Evolutionary conservation across 2,329 filamentous ascomycete species (phyloP), one percentile per base, ranked within the genome.

Genomic region (Pseudogymnoascus pannorum): DNA sequence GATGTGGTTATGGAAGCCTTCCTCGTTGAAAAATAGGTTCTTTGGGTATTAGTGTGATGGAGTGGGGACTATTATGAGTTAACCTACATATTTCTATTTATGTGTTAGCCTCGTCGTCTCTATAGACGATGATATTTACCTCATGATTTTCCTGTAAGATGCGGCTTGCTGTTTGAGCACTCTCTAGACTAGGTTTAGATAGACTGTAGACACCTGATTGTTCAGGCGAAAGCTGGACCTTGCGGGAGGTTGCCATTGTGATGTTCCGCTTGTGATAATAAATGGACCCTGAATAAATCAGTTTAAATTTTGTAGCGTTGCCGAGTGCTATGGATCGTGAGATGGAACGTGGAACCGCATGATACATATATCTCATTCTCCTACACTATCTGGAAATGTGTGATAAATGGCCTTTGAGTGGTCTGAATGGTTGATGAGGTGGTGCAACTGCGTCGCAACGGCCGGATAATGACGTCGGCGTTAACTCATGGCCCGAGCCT

Each of bases 1-100:
- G 63, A 94, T 90, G 69, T 96, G 92, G 72, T 96, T 90, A 70
- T 97, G 92, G 65, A 88, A 95, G 0, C 88, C 87, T 1, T 73
- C 70, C 0, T 80, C 63, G 64, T 94, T 95, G 79, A 92, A 96
- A 75, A 87, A 95, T 62, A 92, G 87, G 70, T 96, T 89, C 67
- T 92, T 84, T 33, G 75, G 75, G 75, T 79, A 69, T 93, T 88
- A 67, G 91, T 83, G 20, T 51, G 7, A 29, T 16, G 11, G 4
- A 29, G 3, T 11, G 14, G 22, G 2, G 14, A 11, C 14, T 73
- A 74, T 73, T 76, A 12, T 22, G 63, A 26, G 38, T 36, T 36
- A 9, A 18, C 12, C 44, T 60, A 48, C 44, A 51, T 59, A 60
- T 48, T 20, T 60, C 48, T 24, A 26, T 44, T 35, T 7, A 57